Evolutionary conservation across 305 asterid genomes (phyloP), one percentile per base, ranked within the genome.

Genomic region (Fraxinus ornus): DNA sequence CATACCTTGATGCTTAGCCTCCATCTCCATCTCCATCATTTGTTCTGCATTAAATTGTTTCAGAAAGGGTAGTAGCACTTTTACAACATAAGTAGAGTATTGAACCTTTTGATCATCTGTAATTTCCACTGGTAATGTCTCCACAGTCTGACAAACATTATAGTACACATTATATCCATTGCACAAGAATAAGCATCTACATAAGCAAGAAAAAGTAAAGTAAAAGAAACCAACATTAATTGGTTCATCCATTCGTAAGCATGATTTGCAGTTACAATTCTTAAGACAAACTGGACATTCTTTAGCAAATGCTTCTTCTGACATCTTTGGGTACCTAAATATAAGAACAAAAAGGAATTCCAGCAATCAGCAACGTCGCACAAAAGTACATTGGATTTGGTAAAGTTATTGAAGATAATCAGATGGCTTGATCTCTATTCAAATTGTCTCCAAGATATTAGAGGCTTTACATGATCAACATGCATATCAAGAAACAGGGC

Each of bases 221-320:
- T 44, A 21, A 30, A 57, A 79, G 80, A 77, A 86, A 83, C 91
- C 13, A 82, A 93, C 97, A 24, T 88, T 77, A 5, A 8, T 41
- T 9, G 78, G 6, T 37, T 79, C 81, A 79, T 91, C 95, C 90
- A 92, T 79, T 71, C 95, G 90, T 86, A 93, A 88, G 84, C 98
- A 93, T 44, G 87, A 3, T 87, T 87, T 85, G 90, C 97, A 93
- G 75, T 93, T 93, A 89, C 97, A 93, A 76, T 86, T 87, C 68
- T 80, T 80, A 22, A 70, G 85, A 89, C 97, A 93, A 86, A 93
- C 92, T 73, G 97, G 97, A 76, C 97, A 93, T 74, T 86, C 82
- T 86, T 89, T 80, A 19, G 87, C 90, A 82, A 93, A 85, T 84
- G 52, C 93, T 82, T 88, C 91, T 83, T 88, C 86, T 7, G 90